Evolutionary conservation across 169 alveolate species (phyloP).

Genomic region (Eimeria tenella): DNA sequence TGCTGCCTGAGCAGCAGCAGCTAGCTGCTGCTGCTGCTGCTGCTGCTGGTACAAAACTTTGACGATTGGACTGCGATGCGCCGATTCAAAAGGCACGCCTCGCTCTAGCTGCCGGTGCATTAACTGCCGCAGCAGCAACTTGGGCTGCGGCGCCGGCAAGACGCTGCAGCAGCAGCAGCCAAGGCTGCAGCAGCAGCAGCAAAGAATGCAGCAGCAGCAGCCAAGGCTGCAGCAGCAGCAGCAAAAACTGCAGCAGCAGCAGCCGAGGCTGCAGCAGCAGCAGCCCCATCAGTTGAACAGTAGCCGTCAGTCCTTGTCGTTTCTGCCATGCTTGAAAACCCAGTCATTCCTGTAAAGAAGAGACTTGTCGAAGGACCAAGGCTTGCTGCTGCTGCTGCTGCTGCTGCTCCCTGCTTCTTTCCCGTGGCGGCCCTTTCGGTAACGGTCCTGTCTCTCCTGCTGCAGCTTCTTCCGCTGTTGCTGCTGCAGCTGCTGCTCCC

Average conservation of each 20-base stretch:
- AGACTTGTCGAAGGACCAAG: constrained; percentile 25
- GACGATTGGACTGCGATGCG: too few relatives aligned
- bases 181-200: neutral
- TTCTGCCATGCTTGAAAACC: constrained; percentile 21
- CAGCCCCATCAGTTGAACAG: neutral
- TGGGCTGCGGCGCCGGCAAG: neutral
- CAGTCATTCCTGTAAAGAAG: constrained; percentile 9
- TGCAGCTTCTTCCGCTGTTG: constrained; percentile 26
- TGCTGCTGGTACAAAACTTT: neutral
- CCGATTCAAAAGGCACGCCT: neutral
- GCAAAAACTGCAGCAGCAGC: neutral
- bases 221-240: constrained; percentile 7
- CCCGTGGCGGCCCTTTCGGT: constrained; percentile 21
- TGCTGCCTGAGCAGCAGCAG: neutral
- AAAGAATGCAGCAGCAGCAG: neutral
- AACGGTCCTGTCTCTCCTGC: constrained; percentile 13
- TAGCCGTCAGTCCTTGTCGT: neutral
- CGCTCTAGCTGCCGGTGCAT: neutral
- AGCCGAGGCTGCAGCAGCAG: neutral
- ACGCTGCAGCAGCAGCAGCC: neutral
- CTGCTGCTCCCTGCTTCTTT: neutral
- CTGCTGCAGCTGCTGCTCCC: constrained; percentile 14
- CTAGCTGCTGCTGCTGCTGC: neutral
- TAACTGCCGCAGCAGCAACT: neutral
- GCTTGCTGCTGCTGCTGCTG: constrained; percentile 32